phyloP scores from a whole-genome alignment of 139 green algal genomes.

The Chlamydomonas sp. region DNA sequence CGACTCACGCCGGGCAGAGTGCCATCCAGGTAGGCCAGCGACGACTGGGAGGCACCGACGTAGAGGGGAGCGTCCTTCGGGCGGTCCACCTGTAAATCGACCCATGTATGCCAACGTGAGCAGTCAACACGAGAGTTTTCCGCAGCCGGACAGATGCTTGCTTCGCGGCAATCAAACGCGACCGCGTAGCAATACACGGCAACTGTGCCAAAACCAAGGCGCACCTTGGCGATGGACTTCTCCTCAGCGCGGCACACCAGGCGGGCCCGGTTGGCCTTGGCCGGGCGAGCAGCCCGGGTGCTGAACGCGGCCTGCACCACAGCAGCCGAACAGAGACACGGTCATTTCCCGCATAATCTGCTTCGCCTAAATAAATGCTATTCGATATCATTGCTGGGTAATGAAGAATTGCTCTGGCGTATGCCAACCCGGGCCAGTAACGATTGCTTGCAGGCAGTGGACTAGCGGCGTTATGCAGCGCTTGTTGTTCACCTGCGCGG shows the following conservation, averaged over 20 bases:
- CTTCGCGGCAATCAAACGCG: not conserved
- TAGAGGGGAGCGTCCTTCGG: conserved; percentile 74
- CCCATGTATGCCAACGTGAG: not conserved
- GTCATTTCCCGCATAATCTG: no score
- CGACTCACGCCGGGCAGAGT: conserved; percentile 82
- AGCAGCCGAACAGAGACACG: no score
- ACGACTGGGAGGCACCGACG: conserved; percentile 77
- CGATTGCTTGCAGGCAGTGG: no score
- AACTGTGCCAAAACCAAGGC: not conserved
- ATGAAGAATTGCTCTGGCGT: no score
- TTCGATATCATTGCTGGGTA: no score
- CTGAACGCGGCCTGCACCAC: conserved; percentile 43
- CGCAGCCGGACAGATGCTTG: not conserved
- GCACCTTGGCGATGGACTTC: conserved; percentile 58
- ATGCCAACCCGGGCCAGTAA: no score
- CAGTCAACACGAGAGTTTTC: not conserved
- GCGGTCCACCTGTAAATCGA: conserved; percentile 68
- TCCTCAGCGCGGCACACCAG: conserved; percentile 63
- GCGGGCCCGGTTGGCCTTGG: conserved; percentile 22
- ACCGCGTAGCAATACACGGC: not conserved
- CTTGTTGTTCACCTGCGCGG: no score
- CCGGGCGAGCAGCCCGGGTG: conserved; percentile 42
- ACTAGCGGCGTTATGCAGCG: no score
- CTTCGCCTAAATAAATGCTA: no score
- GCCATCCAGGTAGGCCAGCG: conserved; percentile 95